These are phyloP conservation scores for Penicillium sp. DNA, from an alignment of 2,329 filamentous ascomycete species.

Conservation along the genomic window DNA sequence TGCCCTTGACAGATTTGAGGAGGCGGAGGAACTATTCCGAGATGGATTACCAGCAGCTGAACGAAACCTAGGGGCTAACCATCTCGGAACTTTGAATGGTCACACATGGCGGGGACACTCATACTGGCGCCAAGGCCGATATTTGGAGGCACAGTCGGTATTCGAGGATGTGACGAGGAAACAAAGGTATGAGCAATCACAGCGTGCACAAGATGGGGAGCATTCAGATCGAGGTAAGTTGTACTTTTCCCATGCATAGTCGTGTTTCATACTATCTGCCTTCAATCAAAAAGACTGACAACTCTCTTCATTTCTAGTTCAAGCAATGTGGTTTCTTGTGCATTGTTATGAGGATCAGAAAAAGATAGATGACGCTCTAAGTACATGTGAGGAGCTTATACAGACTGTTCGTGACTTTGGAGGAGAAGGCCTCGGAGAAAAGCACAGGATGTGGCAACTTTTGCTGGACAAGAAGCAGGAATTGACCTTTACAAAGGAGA, in stretches of 20 bases:
- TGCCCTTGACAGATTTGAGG: background rate
- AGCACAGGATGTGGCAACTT: background rate
- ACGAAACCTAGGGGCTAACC: background rate
- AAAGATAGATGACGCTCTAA: background rate
- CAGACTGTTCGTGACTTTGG: background rate
- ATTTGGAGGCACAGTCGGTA: background rate
- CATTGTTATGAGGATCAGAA: background rate
- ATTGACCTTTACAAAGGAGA: background rate
- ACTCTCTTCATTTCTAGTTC: background rate
- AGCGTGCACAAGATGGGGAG: background rate
- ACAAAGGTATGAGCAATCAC: background rate
- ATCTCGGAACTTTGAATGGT: background rate
- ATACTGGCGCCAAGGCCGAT: background rate
- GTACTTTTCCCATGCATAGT: background rate
- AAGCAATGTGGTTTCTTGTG: background rate
- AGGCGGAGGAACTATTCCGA: background rate
- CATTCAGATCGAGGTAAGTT: background rate
- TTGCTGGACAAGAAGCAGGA: background rate
- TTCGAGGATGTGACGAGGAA: background rate
- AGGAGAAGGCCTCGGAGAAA: background rate
- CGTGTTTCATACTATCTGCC: background rate
- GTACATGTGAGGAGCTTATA: background rate
- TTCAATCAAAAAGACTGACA: background rate
- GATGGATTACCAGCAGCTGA: background rate
- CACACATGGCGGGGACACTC: background rate